These are phyloP conservation scores for Gossypium schwendimanii DNA, from an alignment of 441 rosid genomes.

Conservation along the genomic window DNA sequence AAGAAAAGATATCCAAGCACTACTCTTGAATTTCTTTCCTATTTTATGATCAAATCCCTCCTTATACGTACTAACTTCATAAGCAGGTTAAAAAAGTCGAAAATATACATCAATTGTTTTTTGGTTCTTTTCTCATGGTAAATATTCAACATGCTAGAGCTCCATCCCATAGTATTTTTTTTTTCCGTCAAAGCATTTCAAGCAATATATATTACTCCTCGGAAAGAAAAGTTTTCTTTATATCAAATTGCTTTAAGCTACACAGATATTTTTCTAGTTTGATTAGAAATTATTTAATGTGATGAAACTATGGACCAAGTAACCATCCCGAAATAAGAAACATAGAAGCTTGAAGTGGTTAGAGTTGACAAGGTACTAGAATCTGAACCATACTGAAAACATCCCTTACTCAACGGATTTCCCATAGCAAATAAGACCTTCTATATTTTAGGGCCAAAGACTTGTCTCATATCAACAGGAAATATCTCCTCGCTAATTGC, in stretches of 20 bases:
- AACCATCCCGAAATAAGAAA: neutral
- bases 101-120: neutral
- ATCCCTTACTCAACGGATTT: neutral
- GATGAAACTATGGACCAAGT: neutral
- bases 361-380: neutral
- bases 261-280: neutral
- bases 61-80: neutral
- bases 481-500: neutral
- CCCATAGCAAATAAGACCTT: neutral
- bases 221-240: neutral
- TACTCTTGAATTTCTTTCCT: neutral
- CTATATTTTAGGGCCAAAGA: no score
- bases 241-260: neutral
- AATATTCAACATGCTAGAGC: neutral
- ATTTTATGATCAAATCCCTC: neutral
- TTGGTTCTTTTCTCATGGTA: neutral
- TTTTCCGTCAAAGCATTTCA: neutral
- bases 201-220: neutral
- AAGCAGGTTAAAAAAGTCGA: neutral
- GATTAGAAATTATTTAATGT: neutral
- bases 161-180: neutral
- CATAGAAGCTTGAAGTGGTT: neutral
- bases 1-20: no score
- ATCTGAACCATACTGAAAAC: neutral
- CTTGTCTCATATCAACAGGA: no score